Conservation (phyloP, 305 asterid species). For the Euphrasia arctica region DNA sequence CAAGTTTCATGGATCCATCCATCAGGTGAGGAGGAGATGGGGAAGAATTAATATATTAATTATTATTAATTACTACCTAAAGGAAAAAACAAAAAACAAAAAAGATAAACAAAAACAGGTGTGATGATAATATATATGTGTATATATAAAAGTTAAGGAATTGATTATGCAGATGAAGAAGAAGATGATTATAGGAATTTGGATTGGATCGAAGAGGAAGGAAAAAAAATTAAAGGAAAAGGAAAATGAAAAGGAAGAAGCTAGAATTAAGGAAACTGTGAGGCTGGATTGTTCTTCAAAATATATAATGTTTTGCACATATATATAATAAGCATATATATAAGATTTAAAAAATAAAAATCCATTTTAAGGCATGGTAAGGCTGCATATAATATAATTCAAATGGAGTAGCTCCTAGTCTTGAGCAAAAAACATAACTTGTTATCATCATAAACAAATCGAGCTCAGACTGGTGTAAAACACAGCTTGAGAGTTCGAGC, state of each 20-base stretch:
- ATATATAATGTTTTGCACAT: neutral
- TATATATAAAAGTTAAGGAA: neutral
- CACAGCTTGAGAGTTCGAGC: too few species aligned
- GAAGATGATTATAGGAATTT: slow-evolving; percentile 13
- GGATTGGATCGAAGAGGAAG: slow-evolving; percentile 14
- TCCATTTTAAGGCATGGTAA: too few species aligned
- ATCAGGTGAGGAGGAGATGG: neutral
- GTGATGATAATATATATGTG: too few species aligned
- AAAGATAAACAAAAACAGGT: neutral
- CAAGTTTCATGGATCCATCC: too few species aligned
- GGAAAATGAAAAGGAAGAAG: slow-evolving; percentile 1
- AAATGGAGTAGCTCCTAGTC: too few species aligned
- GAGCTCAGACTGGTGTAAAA: too few species aligned
- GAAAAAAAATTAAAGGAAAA: neutral
- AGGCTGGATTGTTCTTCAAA: slow-evolving; percentile 28
- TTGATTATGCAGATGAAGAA: slow-evolving; percentile 14
- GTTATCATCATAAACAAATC: too few species aligned
- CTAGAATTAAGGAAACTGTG: slow-evolving; percentile 45
- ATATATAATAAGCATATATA: neutral
- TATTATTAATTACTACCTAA: neutral
- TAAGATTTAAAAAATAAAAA: too few species aligned
- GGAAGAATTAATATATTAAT: neutral
- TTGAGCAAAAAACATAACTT: too few species aligned
- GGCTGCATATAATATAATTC: too few species aligned
- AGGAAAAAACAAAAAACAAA: too few species aligned